phyloP scores from a whole-genome alignment of 2,329 filamentous ascomycete genomes.

The Aurifilum marmelostoma region DNA sequence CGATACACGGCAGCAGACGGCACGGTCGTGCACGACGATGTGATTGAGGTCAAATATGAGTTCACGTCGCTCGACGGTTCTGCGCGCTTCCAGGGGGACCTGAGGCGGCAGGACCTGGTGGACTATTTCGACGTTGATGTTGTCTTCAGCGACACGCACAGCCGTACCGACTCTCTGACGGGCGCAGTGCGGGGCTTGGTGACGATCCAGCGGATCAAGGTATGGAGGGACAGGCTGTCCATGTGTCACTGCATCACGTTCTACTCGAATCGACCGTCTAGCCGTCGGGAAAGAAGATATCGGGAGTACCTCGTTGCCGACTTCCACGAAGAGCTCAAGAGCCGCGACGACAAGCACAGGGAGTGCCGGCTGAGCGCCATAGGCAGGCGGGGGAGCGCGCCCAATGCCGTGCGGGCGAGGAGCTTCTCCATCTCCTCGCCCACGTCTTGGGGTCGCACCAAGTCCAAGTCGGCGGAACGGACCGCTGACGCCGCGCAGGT shows the following conservation, averaged over 20 bases:
- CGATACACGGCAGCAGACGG: constrained; percentile 53
- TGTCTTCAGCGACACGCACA: constrained; percentile 54
- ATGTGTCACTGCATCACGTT: constrained; percentile 52
- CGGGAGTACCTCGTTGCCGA: constrained; percentile 52
- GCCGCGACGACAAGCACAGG: constrained; percentile 50
- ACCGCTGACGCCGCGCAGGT: constrained; percentile 18
- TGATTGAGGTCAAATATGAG: constrained; percentile 53
- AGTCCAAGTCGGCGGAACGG: constrained; percentile 37
- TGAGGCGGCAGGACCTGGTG: constrained; percentile 51
- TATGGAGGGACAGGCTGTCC: constrained; percentile 54
- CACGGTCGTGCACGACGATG: constrained; percentile 51
- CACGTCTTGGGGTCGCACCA: constrained; percentile 41
- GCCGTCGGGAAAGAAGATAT: constrained; percentile 47
- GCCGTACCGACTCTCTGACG: constrained; percentile 50
- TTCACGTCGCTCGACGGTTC: constrained; percentile 54
- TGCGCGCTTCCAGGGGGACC: constrained; percentile 52
- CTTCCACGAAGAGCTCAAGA: constrained; percentile 52
- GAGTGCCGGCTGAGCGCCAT: constrained; percentile 49
- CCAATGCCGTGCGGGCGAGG: constrained; percentile 38
- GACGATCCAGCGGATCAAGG: constrained; percentile 55
- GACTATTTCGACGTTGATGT: constrained; percentile 58
- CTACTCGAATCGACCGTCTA: constrained; percentile 44
- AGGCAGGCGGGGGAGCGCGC: constrained; percentile 45
- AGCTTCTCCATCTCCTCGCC: constrained; percentile 49
- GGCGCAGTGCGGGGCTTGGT: constrained; percentile 55